phyloP scores from a whole-genome alignment of 148 eudicot species.

The Agrostemma githago region DNA sequence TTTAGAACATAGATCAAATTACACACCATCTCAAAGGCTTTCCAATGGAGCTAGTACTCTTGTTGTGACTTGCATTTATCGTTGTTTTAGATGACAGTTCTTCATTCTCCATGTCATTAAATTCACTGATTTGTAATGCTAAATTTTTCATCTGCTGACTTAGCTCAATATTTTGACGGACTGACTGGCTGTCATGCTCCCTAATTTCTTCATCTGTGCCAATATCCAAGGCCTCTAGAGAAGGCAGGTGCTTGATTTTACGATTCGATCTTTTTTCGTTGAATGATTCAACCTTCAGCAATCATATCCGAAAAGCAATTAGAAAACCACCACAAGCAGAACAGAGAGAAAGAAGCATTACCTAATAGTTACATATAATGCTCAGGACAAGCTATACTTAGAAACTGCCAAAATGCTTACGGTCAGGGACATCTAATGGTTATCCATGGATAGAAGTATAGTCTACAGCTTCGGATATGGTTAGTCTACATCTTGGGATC shows the following conservation, averaged over 20 bases:
- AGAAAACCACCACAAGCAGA: conserved; percentile 7
- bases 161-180: conserved; percentile 23
- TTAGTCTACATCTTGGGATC: not conserved
- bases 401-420: too few relatives aligned
- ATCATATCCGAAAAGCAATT: not conserved
- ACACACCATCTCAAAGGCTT: conserved; percentile 58
- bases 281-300: conserved; percentile 56
- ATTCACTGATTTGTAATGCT: conserved; percentile 20
- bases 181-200: conserved; percentile 20
- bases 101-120: conserved; percentile 37
- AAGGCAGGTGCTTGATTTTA: conserved; percentile 54
- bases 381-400: too few relatives aligned
- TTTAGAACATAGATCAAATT: not conserved
- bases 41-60: conserved; percentile 32
- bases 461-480: too few relatives aligned
- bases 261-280: conserved; percentile 53
- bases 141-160: conserved; percentile 28
- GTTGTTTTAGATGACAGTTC: conserved; percentile 22
- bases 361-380: not conserved
- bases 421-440: too few relatives aligned
- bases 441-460: not conserved
- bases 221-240: conserved; percentile 32
- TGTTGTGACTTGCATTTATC: conserved; percentile 30
- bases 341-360: not conserved
- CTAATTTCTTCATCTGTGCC: conserved; percentile 11